These are phyloP conservation scores for Ambrosia trifida DNA, from an alignment of 129 eudicot species.

Conservation along the genomic window DNA sequence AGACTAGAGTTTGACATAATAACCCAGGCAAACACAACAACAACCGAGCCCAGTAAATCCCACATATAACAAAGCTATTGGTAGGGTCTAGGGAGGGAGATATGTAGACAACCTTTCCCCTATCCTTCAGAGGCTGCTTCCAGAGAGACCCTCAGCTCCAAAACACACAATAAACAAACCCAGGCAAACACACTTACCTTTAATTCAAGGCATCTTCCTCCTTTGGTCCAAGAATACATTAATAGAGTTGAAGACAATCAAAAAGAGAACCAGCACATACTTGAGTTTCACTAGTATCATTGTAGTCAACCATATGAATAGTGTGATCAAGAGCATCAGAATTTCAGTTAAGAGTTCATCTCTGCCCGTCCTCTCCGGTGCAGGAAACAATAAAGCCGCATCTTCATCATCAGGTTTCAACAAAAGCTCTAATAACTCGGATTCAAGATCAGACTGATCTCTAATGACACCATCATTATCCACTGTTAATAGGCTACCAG, in stretches of 20 bases:
- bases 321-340: background rate
- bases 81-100: too few species aligned
- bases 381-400: background rate
- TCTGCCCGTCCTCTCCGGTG: background rate
- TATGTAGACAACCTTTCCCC: too few species aligned
- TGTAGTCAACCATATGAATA: slow-evolving; percentile 2
- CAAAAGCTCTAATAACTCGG: slow-evolving; percentile 63
- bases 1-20: too few species aligned
- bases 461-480: background rate
- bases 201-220: background rate
- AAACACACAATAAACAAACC: too few species aligned
- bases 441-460: slow-evolving; percentile 34
- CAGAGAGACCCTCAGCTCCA: too few species aligned
- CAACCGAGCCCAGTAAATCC: too few species aligned
- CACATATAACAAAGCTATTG: too few species aligned
- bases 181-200: background rate
- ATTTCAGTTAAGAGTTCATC: background rate
- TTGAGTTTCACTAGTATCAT: slow-evolving; percentile 21
- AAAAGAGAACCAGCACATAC: slow-evolving; percentile 9
- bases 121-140: too few species aligned
- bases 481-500: background rate
- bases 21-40: background rate
- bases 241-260: slow-evolving; percentile 1
- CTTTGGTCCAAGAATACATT: slow-evolving; percentile 4
- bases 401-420: slow-evolving; percentile 34